Evolutionary conservation across 176 grass and related monocot species (phyloP).

Genomic region (Triticum timopheevii): DNA sequence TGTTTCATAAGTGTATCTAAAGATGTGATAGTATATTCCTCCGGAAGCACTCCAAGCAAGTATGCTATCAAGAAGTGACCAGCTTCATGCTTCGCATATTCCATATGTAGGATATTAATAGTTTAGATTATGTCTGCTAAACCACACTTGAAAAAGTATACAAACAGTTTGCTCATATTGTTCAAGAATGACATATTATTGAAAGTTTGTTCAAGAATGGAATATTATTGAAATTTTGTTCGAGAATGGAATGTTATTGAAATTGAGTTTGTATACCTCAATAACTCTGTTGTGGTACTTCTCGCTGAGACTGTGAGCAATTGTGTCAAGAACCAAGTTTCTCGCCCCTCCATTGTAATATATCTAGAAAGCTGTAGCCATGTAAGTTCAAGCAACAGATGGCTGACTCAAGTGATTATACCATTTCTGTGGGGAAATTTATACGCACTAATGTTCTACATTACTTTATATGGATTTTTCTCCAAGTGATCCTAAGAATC

Average conservation of each 20-base stretch:
- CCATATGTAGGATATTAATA: conserved; percentile 15
- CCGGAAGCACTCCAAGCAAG: conserved; percentile 80
- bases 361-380: conserved; percentile 70
- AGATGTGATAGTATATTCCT: conserved; percentile 76
- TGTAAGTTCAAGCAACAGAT: conserved; percentile 38
- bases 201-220: neutral
- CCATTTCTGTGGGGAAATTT: neutral
- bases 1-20: conserved; percentile 64
- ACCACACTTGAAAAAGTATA: neutral
- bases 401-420: neutral
- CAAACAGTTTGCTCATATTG: neutral
- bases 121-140: neutral
- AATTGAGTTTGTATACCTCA: conserved; percentile 52
- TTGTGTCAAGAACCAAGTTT: conserved; percentile 77
- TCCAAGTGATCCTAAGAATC: conserved; percentile 3
- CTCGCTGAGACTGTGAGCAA: conserved; percentile 72
- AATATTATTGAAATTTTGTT: neutral
- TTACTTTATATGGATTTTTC: neutral
- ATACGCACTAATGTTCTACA: neutral
- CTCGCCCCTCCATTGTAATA: conserved; percentile 67
- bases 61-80: conserved; percentile 90
- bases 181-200: conserved; percentile 5
- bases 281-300: conserved; percentile 88
- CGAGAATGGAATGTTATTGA: neutral
- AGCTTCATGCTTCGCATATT: conserved; percentile 71